Evolutionary conservation across 306 rosid species (phyloP).

Genomic region (Ormosia semicastrata): DNA sequence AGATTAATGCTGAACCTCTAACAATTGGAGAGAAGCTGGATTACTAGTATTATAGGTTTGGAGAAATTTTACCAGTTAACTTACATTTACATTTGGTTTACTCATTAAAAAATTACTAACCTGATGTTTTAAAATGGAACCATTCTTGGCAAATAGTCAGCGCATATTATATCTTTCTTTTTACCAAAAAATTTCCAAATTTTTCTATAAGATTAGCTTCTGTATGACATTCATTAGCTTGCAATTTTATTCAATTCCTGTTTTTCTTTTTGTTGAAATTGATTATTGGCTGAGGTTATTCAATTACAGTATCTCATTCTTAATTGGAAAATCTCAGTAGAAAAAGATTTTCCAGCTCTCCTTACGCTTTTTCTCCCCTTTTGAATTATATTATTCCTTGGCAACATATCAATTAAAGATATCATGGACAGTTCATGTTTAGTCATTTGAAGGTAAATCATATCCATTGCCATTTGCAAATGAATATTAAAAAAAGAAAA

Average conservation of each 20-base stretch:
- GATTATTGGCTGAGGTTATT: not conserved
- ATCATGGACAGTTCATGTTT: not conserved
- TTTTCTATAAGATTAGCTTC: not conserved
- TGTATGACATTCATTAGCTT: not conserved
- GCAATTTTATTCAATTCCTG: not conserved
- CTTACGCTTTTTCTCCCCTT: not conserved
- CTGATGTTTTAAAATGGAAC: not conserved
- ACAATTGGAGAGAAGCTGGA: too few relatives aligned
- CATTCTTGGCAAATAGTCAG: not conserved
- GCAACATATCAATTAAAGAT: not conserved
- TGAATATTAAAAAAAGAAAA: not conserved
- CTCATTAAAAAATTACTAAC: too few relatives aligned
- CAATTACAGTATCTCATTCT: not conserved
- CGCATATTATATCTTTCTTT: not conserved
- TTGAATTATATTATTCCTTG: not conserved
- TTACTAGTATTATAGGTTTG: too few relatives aligned
- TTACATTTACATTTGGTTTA: too few relatives aligned
- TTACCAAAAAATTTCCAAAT: not conserved
- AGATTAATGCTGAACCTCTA: too few relatives aligned
- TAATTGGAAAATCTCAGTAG: not conserved
- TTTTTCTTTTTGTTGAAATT: not conserved
- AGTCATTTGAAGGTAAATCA: not conserved
- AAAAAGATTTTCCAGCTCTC: not conserved
- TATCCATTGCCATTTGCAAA: not conserved
- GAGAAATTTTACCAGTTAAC: too few relatives aligned